Evolutionary conservation across 306 rosid species (phyloP), one percentile per base, ranked within the genome.

Genomic region (Bauhinia variegata): DNA sequence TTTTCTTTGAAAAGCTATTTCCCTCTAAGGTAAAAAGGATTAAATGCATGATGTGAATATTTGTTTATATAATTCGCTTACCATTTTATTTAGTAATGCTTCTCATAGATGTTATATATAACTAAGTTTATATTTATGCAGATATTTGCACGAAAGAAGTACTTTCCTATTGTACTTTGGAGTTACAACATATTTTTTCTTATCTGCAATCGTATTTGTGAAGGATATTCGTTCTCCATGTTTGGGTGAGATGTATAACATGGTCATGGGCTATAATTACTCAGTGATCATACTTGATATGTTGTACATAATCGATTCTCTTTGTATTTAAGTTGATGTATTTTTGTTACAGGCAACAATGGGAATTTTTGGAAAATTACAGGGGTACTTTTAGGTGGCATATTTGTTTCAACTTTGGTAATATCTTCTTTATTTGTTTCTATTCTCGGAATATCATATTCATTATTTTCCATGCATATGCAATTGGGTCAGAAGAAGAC

Each of bases 381-480:
- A 86, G 96, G 55, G 97, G 97, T 74, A 80, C 95, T 73, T 93
- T 93, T 73, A 84, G 96, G 77, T 93, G 97, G 98, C 98, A 93
- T 63, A 93, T 90, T 76, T 89, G 97, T 80, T 93, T 93, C 65
- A 93, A 93, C 85, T 89, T 93, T 63, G 98, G 98, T 93, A 87
- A 39, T 68, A 12, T 60, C 57, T 75, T 76, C 23, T 2, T 69
- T 54, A 42, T 55, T 68, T 44, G 11, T 10, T 70, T 58, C 51
- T 55, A 58, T 72, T 82, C 30, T 52, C 42, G 11, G 48, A 42
- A 41, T 16, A 38, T 65, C 50, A 41, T 23, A 17, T 39, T 63
- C 16, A 67, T 34, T 63, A 14, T 34, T 43, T 36, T 54, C 42
- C 54, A 9, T 62, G 54, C 43, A 57, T 36, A 12, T 43, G 36